Base-by-base conservation (phyloP, 805 yeast genomes). In the Yarrowia divulgata region DNA sequence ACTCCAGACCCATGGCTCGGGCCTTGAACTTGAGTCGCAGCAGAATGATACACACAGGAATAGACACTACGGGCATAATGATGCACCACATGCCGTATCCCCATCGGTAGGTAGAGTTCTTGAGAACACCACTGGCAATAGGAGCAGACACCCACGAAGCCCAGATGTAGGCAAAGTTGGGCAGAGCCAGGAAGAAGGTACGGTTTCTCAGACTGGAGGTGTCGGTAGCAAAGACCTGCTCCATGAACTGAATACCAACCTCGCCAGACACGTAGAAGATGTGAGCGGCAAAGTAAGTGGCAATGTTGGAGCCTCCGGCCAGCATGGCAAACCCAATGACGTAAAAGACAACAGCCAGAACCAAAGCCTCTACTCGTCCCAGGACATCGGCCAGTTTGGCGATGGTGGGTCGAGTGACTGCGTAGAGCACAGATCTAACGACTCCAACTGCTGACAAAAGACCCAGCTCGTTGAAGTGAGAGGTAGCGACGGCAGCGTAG, bases 1-100 rank as follows among this genome's bases (percentile, higher is more conserved):
- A 54, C 42, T 54, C 60, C 35, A 54, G 43, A 19, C 60, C 60
- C 60, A 54, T 54, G n/a, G 32, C 23, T 39, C 60, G n/a, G 34
- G 60, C 60, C 23, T 35, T 54, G 42, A 54, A 12, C 34, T 54
- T 54, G 45, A 54, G 60, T 14, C 60, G 19, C 8, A 54, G 23
- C n/a, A 54, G 86, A 70, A 79, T 80, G 70, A 80, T 81, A 34
- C 76, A 70, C 29, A 88, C 90, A 60, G 90, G 78, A 0, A 93
- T 91, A 7, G 84, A 94, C 72, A 90, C 64, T 40, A 78, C 79
- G 1, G 86, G 85, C 60, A 54, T 54, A 72, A 80, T 76, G 35
- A 84, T 79, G 43, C 84, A 80, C 77, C 84, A 84, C 76, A 83
- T 79, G 67, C 85, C 85, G 72, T 80, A 83, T 37, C 85, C 60